Evolutionary conservation across 805 yeast genomes (phyloP).

Genomic region (Saturnispora hagleri): DNA sequence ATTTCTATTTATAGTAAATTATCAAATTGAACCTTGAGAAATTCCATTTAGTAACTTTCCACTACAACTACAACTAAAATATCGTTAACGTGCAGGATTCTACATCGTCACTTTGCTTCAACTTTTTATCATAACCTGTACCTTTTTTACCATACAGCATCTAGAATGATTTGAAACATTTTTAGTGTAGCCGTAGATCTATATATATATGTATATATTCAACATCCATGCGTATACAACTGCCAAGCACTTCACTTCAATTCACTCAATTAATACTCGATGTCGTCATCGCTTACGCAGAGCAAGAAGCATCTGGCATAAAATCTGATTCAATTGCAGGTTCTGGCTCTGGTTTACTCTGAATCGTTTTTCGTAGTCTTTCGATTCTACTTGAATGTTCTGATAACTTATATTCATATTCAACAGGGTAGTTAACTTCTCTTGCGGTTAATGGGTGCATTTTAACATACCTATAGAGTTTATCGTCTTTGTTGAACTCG

Average conservation of each 20-base stretch:
- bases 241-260: not conserved
- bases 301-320: not conserved
- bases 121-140: no score
- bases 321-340: not conserved
- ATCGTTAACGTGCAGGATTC: no score
- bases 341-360: not conserved
- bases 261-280: no score
- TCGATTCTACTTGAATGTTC: constrained; percentile 3
- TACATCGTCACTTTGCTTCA: no score
- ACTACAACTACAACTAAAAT: no score
- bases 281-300: not conserved
- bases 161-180: no score
- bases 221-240: not conserved
- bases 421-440: constrained; percentile 35
- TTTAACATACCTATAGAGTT: constrained; percentile 27
- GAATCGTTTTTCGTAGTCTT: not conserved
- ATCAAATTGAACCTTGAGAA: no score
- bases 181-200: no score
- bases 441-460: constrained; percentile 28
- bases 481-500: constrained; percentile 30
- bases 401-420: constrained; percentile 15
- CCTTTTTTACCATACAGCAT: no score
- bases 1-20: no score
- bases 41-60: no score
- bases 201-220: no score